Evolutionary conservation across 2,329 filamentous ascomycete species (phyloP), one percentile per base, ranked within the genome.

Genomic region (Cladosporium sp.): DNA sequence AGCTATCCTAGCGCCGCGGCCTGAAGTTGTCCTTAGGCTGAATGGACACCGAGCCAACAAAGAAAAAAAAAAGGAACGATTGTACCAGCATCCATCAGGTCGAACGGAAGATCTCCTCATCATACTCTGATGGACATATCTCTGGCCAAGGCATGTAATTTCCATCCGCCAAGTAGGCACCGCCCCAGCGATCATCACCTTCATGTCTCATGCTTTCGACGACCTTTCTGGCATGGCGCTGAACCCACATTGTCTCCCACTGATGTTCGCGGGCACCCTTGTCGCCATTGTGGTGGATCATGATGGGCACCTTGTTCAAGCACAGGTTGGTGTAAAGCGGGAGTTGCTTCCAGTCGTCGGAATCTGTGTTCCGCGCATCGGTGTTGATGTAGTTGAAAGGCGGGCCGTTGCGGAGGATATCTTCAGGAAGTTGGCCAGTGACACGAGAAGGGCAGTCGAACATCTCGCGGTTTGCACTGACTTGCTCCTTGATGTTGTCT

Each of bases 261-360:
- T 66, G 55, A 3, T 29, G 10, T 28, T 70, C 65, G 21, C 69
- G 66, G 5, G 63, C 46, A 37, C 29, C 21, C 67, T 65, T 61
- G 67, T 71, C 68, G n/a, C 69, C 72, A 16, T 74, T 71, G 49
- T 68, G 68, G 57, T 73, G 69, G 12, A 73, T 69, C 71, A 74
- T 74, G 33, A 71, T 69, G 3, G 71, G 72, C 8, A 73, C 66
- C 1, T 68, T 71, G 50, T 70, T 69, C 46, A 72, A 52, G 18
- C 70, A 73, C 4, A 71, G 33, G 33, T 74, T 71, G 6, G 70
- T 72, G 57, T 70, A 69, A 0, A 73, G 66, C 11, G 70, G 64
- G 2, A 69, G 16, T 6, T 68, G 44, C 6, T 61, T 60, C 72
- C 72, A 74, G 28, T 21, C 62, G 40, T 26, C 46, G 44, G 26